Conservation (phyloP, 106 monocot species). For the Hemerocallis citrina region DNA sequence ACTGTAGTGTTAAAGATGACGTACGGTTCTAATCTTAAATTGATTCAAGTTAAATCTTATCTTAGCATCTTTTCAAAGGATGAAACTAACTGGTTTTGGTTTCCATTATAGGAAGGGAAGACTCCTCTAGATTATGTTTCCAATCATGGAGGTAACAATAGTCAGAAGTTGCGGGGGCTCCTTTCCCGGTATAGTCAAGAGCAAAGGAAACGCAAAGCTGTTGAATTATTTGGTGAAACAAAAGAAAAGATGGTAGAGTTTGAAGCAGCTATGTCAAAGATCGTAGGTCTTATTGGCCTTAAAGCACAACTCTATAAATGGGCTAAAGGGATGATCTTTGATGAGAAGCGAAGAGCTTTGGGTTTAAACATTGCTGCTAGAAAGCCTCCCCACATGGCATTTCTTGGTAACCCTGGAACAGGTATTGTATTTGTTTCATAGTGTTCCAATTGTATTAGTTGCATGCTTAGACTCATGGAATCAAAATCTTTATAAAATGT, state of each 20-base stretch:
- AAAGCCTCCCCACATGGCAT: slow-evolving; percentile 91
- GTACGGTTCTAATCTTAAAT: slow-evolving; percentile 23
- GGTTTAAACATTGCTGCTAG: slow-evolving; percentile 68
- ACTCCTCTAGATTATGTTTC: slow-evolving; percentile 69
- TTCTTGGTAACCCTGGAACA: slow-evolving; percentile 94
- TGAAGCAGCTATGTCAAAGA: slow-evolving; percentile 61
- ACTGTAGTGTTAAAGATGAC: slow-evolving; percentile 61
- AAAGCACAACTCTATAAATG: slow-evolving; percentile 72
- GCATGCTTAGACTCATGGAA: background rate
- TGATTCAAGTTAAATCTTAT: background rate
- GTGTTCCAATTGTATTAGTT: background rate
- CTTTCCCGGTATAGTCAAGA: slow-evolving; percentile 50
- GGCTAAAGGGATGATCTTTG: slow-evolving; percentile 93
- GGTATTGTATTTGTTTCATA: slow-evolving; percentile 22
- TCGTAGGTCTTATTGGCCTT: slow-evolving; percentile 69
- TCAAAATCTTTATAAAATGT: background rate
- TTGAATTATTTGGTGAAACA: slow-evolving; percentile 44
- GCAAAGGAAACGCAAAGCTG: slow-evolving; percentile 56
- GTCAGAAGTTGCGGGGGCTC: slow-evolving; percentile 45
- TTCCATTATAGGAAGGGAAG: slow-evolving; percentile 72
- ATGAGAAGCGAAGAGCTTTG: slow-evolving; percentile 77
- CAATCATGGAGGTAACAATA: slow-evolving; percentile 18
- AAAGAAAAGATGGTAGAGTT: slow-evolving; percentile 67
- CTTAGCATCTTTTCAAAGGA: background rate
- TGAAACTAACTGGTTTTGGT: too few relatives aligned